phyloP scores from a whole-genome alignment of 345 rosid species.

The Cardamine occulta region DNA sequence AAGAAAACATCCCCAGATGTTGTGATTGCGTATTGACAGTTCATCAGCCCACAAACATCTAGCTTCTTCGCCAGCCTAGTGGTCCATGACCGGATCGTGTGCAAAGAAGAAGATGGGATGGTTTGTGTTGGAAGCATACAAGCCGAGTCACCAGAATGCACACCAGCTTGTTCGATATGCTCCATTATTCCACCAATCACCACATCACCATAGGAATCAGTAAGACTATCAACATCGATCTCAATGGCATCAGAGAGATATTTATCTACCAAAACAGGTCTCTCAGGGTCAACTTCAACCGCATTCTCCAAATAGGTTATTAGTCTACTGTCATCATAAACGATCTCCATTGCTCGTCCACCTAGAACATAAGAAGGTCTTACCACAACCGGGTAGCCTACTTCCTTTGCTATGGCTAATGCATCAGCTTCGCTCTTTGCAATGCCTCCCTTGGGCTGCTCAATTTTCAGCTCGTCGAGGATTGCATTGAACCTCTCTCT shows the following conservation, averaged over 20 bases:
- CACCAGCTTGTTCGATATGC: constrained; percentile 98
- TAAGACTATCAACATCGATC: constrained; percentile 87
- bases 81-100: constrained; percentile 83
- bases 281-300: constrained; percentile 90
- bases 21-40: constrained; percentile 90
- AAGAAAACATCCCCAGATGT: constrained; percentile 79
- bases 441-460: constrained; percentile 97
- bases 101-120: constrained; percentile 70
- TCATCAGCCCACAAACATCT: constrained; percentile 94
- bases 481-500: constrained; percentile 91
- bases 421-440: constrained; percentile 93
- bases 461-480: constrained; percentile 73
- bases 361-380: constrained; percentile 97
- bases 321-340: constrained; percentile 78
- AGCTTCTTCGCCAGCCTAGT: constrained; percentile 73
- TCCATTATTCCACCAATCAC: constrained; percentile 99
- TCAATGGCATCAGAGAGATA: constrained; percentile 91
- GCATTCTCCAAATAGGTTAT: constrained; percentile 82
- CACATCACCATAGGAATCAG: constrained; percentile 78
- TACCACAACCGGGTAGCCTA: constrained; percentile 94
- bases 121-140: constrained; percentile 91
- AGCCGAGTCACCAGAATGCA: constrained; percentile 98
- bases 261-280: constrained; percentile 87
- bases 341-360: constrained; percentile 97
- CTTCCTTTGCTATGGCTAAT: constrained; percentile 73